Percentiles rank a stretch among this genome's conserved stretches.
These are phyloP conservation scores for Spergularia azorica DNA, from an alignment of 179 eudicot species.

Conservation along the genomic window DNA sequence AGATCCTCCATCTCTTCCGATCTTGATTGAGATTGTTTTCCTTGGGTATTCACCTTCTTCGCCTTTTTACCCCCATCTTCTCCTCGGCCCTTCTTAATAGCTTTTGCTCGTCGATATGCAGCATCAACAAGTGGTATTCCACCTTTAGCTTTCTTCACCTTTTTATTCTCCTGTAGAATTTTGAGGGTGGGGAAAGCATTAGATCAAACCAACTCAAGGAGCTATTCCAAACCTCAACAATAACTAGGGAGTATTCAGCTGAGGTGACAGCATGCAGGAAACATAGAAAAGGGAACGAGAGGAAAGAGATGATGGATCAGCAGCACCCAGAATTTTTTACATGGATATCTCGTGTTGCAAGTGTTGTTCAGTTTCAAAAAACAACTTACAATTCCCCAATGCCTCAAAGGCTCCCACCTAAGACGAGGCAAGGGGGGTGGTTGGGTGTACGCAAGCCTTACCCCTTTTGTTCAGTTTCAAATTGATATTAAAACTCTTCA, in stretches of 20 bases:
- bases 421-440: no score
- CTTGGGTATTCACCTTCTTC: slow-evolving; percentile 39
- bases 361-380: no score
- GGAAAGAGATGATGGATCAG: background rate
- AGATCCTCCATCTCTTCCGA: slow-evolving; percentile 82
- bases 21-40: slow-evolving; percentile 57
- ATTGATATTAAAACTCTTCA: no score
- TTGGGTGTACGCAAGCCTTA: no score
- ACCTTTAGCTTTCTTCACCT: slow-evolving; percentile 58
- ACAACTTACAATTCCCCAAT: no score
- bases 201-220: background rate
- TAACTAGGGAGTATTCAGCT: background rate
- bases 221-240: background rate
- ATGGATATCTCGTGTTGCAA: no score
- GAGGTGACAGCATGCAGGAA: background rate
- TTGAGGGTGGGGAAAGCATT: background rate
- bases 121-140: slow-evolving; percentile 83
- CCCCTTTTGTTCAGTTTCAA: no score
- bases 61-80: slow-evolving; percentile 63
- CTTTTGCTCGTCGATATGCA: slow-evolving; percentile 86
- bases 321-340: background rate
- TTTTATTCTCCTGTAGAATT: slow-evolving; percentile 47
- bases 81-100: slow-evolving; percentile 57
- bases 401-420: no score
- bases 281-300: background rate